phyloP scores from a whole-genome alignment of 768 basidiomycete genomes.

The Tylopilus balloui region DNA sequence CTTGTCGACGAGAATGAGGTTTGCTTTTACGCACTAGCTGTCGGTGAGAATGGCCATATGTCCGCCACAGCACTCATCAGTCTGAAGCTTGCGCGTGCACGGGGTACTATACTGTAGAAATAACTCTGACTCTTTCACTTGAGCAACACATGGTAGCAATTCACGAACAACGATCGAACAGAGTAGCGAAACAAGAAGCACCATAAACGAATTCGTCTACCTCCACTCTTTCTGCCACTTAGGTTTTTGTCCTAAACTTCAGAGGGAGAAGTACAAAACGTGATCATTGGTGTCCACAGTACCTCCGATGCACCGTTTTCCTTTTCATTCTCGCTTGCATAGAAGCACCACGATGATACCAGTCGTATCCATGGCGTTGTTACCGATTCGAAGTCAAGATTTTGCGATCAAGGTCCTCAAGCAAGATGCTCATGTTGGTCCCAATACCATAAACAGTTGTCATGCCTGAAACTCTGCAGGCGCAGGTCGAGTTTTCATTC shows the following conservation, averaged over 20 bases:
- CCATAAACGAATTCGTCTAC: background rate
- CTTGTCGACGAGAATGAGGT: background rate
- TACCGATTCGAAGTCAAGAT: too few relatives aligned
- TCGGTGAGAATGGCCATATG: too few relatives aligned
- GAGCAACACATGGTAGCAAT: background rate
- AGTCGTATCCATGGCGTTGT: too few relatives aligned
- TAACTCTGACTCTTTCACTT: background rate
- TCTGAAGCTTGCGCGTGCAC: background rate
- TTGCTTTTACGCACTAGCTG: background rate
- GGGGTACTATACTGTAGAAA: background rate
- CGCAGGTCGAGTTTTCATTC: background rate
- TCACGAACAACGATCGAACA: background rate
- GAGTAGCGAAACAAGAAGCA: background rate
- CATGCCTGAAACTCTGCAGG: too few relatives aligned
- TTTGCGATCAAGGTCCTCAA: too few relatives aligned
- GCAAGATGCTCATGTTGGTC: too few relatives aligned
- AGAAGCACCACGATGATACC: too few relatives aligned
- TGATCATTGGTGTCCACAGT: slow-evolving; percentile 46
- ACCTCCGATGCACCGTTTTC: too few relatives aligned
- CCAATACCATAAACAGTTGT: too few relatives aligned
- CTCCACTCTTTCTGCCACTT: background rate
- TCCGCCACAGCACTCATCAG: background rate
- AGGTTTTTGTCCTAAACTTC: background rate
- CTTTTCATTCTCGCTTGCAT: too few relatives aligned
- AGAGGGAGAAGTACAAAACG: slow-evolving; percentile 38